phyloP scores from a whole-genome alignment of 2,329 filamentous ascomycete species.

The Alternaria triticimaculans region DNA sequence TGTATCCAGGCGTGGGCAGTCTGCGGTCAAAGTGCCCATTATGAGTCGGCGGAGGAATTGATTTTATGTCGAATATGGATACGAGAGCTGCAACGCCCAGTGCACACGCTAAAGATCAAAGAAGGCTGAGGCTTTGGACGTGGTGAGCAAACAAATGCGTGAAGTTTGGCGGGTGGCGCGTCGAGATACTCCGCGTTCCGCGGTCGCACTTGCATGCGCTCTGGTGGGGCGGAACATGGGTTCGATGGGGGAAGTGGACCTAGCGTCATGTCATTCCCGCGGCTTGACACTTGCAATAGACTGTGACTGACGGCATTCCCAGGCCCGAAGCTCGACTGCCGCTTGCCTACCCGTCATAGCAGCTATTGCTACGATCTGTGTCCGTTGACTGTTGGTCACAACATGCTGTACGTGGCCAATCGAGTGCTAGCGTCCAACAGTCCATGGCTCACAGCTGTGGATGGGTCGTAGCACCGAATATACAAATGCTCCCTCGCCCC shows the following conservation, averaged over 20 bases:
- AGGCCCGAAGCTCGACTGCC: neutral
- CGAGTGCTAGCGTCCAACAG: neutral
- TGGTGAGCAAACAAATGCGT: neutral
- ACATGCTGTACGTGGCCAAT: neutral
- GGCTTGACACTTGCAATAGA: neutral
- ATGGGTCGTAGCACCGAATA: neutral
- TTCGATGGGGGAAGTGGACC: neutral
- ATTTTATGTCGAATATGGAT: neutral
- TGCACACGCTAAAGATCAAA: neutral
- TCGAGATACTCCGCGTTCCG: constrained; percentile 1
- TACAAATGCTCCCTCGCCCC: neutral
- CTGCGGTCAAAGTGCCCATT: constrained; percentile 52
- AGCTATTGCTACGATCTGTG: neutral
- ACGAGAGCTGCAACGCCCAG: neutral
- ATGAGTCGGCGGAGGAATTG: neutral
- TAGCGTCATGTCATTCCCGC: neutral
- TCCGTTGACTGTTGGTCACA: neutral
- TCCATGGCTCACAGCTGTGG: neutral
- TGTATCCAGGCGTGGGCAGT: constrained; percentile 43
- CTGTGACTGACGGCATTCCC: neutral
- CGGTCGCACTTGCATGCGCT: constrained; percentile 8
- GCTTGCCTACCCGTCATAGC: neutral
- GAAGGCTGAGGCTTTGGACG: neutral
- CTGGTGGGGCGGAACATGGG: constrained; percentile 42
- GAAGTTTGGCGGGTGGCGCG: constrained; percentile 7